phyloP scores from a whole-genome alignment of 2,329 filamentous ascomycete species.

The Botrytis elliptica region DNA sequence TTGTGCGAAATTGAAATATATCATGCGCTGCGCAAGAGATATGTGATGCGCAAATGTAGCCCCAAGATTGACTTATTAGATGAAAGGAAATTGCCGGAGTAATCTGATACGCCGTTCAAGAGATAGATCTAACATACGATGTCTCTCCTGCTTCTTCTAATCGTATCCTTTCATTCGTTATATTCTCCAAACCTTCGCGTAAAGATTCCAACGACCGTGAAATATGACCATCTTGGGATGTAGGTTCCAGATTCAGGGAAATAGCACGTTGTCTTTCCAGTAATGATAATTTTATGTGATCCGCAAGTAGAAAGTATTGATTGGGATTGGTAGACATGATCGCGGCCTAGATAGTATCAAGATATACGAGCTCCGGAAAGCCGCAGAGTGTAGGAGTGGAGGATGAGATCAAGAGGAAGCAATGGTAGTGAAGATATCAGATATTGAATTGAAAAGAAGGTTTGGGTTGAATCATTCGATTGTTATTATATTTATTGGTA shows the following conservation, averaged over 20 bases:
- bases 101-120: not conserved
- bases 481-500: slow-evolving; percentile 2
- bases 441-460: not conserved
- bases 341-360: slow-evolving; percentile 8
- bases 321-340: slow-evolving; percentile 56
- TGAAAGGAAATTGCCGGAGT: not conserved
- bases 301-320: slow-evolving; percentile 88
- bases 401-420: not conserved
- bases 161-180: slow-evolving; percentile 63
- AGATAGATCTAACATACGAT: slow-evolving; percentile 46
- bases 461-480: not conserved
- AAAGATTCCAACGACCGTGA: slow-evolving; percentile 85
- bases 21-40: not conserved
- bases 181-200: slow-evolving; percentile 70
- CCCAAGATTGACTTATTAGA: not conserved
- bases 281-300: slow-evolving; percentile 94
- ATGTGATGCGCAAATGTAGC: not conserved
- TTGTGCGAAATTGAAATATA: not conserved
- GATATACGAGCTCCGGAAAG: not conserved
- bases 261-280: slow-evolving; percentile 87
- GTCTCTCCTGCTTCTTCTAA: slow-evolving; percentile 64
- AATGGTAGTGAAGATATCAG: not conserved
- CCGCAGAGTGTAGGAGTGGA: not conserved
- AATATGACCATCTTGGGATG: slow-evolving; percentile 81
- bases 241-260: slow-evolving; percentile 69